Base-by-base conservation (phyloP, 148 eudicot genomes). In the Pouteria glomerata region DNA sequence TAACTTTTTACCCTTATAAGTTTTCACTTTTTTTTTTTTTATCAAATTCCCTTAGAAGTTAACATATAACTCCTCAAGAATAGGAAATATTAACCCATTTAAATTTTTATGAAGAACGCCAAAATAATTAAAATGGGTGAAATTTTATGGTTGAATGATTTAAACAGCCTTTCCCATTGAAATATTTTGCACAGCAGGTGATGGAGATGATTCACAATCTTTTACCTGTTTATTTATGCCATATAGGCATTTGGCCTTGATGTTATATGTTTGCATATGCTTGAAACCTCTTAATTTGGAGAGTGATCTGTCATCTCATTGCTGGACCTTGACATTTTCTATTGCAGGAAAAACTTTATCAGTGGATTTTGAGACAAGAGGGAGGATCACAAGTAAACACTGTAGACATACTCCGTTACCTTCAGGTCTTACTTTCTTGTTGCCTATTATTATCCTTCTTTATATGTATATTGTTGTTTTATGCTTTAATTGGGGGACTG, bases 301-400 rank as follows among this genome's bases (percentile, higher is more conserved):
- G 4, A 8, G 30, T 51, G 5, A 14, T 33, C 6, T 52, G 45
- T 31, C 37, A 42, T 56, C 53, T 66, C 18, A 12, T 35, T 68
- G 39, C 30, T 47, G 6, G 35, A n/a, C 29, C 15, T 64, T 59
- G 47, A 56, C 73, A 24, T 30, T 5, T 14, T 59, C 37, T 66
- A 29, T 71, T 73, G 75, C 82, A 93, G 98, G 98, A 90, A 82
- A 90, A 93, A 75, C 90, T 93, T 45, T 87, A 86, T 78, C 93
- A 87, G 13, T 93, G 93, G 93, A 86, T 88, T 74, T 79, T 85
- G 78, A 86, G 91, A 74, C 96, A 90, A 77, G 93, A 90, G 78
- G 88, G 78, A 59, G 98, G 98, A 72, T 75, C 82, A 14, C 84
- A 92, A 84, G 90, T 92, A 71, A 75, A 88, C 26, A 77, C 89